These are phyloP conservation scores for Lactarius quietus DNA, from an alignment of 768 basidiomycete species.

Conservation along the genomic window DNA sequence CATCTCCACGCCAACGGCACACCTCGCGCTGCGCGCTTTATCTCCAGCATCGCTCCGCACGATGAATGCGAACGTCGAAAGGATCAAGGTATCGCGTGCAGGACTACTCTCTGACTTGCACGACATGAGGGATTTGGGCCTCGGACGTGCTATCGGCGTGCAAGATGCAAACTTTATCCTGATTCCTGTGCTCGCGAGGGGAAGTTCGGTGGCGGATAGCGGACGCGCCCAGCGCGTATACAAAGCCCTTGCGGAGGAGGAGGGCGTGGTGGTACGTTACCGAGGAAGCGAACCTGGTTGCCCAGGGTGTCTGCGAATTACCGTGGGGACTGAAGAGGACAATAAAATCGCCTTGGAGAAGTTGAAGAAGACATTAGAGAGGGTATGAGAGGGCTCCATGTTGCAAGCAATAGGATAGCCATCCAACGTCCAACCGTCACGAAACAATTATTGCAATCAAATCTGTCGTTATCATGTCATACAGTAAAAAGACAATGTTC, in stretches of 20 bases:
- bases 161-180: slow-evolving; percentile 91
- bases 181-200: slow-evolving; percentile 62
- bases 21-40: slow-evolving; percentile 76
- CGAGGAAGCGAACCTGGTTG: slow-evolving; percentile 87
- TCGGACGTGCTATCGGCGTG: slow-evolving; percentile 70
- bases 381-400: slow-evolving; percentile 23
- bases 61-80: slow-evolving; percentile 64
- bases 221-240: slow-evolving; percentile 63
- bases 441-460: too few relatives aligned
- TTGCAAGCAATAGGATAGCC: neutral
- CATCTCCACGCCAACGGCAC: slow-evolving; percentile 85
- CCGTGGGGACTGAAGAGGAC: slow-evolving; percentile 82
- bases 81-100: slow-evolving; percentile 55
- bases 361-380: slow-evolving; percentile 48
- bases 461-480: too few relatives aligned
- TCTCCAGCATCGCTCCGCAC: slow-evolving; percentile 54
- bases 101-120: slow-evolving; percentile 50
- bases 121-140: slow-evolving; percentile 45
- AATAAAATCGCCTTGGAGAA: slow-evolving; percentile 56
- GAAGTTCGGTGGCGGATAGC: slow-evolving; percentile 50
- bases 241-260: slow-evolving; percentile 75
- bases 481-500: too few relatives aligned
- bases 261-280: slow-evolving; percentile 87
- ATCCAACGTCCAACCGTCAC: too few relatives aligned
- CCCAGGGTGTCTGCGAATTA: slow-evolving; percentile 81